Evolutionary conservation across 495 filamentous ascomycete genomes (phyloP).

Genomic region (Penicillium simplicissimum): DNA sequence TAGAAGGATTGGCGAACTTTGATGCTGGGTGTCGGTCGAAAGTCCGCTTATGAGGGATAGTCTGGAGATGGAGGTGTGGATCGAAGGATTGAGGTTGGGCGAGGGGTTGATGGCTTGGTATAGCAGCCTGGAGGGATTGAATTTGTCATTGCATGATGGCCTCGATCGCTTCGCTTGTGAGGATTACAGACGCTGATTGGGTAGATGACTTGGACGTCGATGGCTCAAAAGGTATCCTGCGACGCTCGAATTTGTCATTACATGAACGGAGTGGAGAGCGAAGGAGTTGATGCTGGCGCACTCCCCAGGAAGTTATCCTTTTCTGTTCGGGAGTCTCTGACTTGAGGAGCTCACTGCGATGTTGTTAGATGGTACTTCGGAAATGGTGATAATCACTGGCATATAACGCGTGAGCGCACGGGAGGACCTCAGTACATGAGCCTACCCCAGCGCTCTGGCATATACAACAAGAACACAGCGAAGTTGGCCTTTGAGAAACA

Average conservation of each 20-base stretch:
- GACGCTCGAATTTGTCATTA: not conserved
- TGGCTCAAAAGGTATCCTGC: not conserved
- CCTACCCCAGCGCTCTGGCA: not conserved
- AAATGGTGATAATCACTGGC: not conserved
- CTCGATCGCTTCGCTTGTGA: not conserved
- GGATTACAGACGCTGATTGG: not conserved
- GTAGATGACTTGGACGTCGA: not conserved
- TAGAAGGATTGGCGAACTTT: conserved; percentile 3
- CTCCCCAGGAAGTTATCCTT: not conserved
- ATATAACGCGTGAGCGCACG: not conserved
- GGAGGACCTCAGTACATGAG: not conserved
- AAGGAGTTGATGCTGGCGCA: not conserved
- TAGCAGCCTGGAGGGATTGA: not conserved
- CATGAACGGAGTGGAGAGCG: not conserved
- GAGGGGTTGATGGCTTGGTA: not conserved
- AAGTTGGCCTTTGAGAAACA: not conserved
- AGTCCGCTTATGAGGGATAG: not conserved
- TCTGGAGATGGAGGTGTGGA: not conserved
- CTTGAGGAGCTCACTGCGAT: not conserved
- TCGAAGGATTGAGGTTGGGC: not conserved
- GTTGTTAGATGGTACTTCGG: not conserved
- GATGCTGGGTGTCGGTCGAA: not conserved
- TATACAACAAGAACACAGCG: not conserved
- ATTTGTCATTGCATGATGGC: not conserved
- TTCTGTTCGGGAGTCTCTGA: not conserved